phyloP scores from a whole-genome alignment of 352 stramenopile genomes.

The Globisporangium nunn region DNA sequence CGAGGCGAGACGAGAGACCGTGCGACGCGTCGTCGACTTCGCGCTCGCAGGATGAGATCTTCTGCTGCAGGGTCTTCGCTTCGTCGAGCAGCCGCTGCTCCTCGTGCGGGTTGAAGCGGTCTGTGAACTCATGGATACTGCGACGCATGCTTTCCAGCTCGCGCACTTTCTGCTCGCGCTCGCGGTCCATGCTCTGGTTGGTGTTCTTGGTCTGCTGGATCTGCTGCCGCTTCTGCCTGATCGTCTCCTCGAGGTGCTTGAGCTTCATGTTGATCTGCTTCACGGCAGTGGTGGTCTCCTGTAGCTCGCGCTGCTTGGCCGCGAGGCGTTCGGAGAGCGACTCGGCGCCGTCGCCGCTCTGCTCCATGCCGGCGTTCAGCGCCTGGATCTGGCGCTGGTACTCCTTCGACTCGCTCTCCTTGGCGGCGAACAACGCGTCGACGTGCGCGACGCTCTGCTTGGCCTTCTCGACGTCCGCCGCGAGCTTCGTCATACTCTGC shows the following conservation, averaged over 20 bases:
- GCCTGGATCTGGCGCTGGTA: constrained; percentile 82
- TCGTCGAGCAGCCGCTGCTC: constrained; percentile 55
- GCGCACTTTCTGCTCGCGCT: constrained; percentile 52
- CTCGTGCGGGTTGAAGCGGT: constrained; percentile 71
- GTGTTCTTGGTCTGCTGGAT: constrained; percentile 69
- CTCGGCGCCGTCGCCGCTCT: constrained; percentile 64
- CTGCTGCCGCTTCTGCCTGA: constrained; percentile 66
- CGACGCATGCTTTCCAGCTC: constrained; percentile 60
- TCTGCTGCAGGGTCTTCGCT: constrained; percentile 50
- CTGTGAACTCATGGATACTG: constrained; percentile 50
- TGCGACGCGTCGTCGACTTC: constrained; percentile 91
- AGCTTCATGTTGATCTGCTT: constrained; percentile 93
- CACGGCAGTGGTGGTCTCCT: constrained; percentile 67
- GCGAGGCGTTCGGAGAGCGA: constrained; percentile 71
- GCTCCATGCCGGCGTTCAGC: constrained; percentile 81
- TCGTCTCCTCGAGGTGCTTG: constrained; percentile 87
- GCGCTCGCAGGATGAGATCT: constrained; percentile 65
- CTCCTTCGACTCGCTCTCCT: constrained; percentile 58
- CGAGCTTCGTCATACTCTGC: constrained; percentile 67
- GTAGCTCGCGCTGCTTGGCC: constrained; percentile 71
- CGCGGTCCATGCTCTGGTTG: constrained; percentile 64
- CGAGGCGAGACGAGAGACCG: constrained; percentile 91
- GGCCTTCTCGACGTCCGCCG: constrained; percentile 75
- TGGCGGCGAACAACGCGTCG: constrained; percentile 35
- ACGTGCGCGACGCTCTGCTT: constrained; percentile 57